A percentile compares a stretch with the other conserved stretches of the same genome.
Evolutionary conservation across 345 rosid species (phyloP).

Genomic region (Gossypium anomalum): DNA sequence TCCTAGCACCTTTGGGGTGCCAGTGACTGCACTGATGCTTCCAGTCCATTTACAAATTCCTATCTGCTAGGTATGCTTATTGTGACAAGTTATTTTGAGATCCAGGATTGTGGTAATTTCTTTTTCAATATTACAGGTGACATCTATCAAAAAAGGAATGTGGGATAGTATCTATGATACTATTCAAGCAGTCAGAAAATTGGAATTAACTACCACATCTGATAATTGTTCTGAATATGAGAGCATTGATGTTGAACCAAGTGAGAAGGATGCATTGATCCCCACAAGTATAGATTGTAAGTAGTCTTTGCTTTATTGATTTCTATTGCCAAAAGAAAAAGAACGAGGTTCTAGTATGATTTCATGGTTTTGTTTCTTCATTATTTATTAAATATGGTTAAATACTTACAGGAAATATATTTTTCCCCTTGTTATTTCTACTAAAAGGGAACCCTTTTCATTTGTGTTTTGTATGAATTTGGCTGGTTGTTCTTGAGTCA

Average conservation of each 20-base stretch:
- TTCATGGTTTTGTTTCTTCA: background rate
- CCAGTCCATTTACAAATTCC: background rate
- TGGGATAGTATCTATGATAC: conserved; percentile 86
- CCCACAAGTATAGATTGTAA: conserved; percentile 32
- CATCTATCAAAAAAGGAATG: conserved; percentile 68
- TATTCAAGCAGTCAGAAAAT: conserved; percentile 39
- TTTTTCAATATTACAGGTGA: conserved; percentile 45
- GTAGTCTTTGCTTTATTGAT: conserved; percentile 22
- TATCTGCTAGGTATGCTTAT: background rate
- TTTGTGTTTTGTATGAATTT: background rate
- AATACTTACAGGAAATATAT: background rate
- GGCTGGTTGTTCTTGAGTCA: background rate
- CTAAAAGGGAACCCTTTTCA: background rate
- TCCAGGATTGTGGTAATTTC: conserved; percentile 5
- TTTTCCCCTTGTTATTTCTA: background rate
- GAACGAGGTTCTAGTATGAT: background rate
- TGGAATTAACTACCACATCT: conserved; percentile 29
- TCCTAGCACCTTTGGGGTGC: background rate
- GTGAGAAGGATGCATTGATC: conserved; percentile 22
- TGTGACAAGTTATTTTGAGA: background rate
- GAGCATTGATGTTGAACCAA: conserved; percentile 40
- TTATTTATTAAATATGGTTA: background rate
- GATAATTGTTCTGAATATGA: conserved; percentile 32
- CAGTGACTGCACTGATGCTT: background rate
- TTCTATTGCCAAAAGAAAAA: background rate